Percentiles rank a stretch among this genome's conserved stretches.
phyloP scores from a whole-genome alignment of 306 rosid species.

The Medicago ruthenica region DNA sequence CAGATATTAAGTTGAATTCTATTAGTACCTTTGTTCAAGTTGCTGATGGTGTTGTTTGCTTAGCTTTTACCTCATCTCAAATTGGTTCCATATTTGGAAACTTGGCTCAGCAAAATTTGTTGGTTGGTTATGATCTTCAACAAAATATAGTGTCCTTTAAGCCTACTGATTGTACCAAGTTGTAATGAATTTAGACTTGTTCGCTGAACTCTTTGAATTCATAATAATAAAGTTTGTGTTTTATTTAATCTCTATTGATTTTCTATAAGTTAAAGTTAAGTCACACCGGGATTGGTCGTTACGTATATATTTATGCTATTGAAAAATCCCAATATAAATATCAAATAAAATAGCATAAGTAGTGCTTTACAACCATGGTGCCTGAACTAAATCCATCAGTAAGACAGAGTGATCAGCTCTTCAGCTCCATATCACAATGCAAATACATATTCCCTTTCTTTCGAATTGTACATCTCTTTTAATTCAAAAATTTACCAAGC shows the following conservation, averaged over 20 bases:
- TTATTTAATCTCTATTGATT: not conserved
- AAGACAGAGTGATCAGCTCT: no score
- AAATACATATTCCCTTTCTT: no score
- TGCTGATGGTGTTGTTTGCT: slow-evolving; percentile 41
- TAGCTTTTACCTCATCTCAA: slow-evolving; percentile 26
- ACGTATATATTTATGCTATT: no score
- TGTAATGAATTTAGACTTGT: not conserved
- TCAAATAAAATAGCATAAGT: no score
- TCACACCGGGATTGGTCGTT: no score
- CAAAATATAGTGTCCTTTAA: slow-evolving; percentile 51
- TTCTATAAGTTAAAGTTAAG: no score
- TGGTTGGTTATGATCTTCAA: slow-evolving; percentile 61
- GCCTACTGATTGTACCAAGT: slow-evolving; percentile 48
- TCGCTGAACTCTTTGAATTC: not conserved
- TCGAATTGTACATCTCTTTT: no score
- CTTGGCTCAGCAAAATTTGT: slow-evolving; percentile 53
- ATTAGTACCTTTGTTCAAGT: slow-evolving; percentile 45
- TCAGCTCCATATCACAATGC: no score
- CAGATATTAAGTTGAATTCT: slow-evolving; percentile 38
- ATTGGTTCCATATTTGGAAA: slow-evolving; percentile 49
- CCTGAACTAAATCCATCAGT: no score
- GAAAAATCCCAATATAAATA: no score
- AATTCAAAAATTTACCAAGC: no score
- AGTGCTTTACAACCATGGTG: no score
- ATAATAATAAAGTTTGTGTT: not conserved